These are phyloP conservation scores for Diaporthe amygdali DNA, from an alignment of 2,329 filamentous ascomycete genomes.

Conservation along the genomic window DNA sequence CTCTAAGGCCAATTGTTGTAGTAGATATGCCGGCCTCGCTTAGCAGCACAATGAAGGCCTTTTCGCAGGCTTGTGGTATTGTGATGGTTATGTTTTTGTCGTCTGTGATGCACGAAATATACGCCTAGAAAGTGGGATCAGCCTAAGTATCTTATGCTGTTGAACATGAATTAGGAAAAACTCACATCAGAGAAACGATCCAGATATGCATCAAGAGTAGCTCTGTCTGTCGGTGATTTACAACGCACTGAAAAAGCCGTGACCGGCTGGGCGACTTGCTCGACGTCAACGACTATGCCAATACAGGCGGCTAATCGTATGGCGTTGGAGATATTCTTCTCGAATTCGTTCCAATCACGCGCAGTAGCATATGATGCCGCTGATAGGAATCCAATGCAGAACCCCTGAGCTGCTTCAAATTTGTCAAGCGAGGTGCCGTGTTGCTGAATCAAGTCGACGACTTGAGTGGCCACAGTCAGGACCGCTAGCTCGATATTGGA, in stretches of 20 bases:
- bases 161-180: not conserved
- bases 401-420: constrained; percentile 20
- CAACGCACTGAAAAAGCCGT: constrained; percentile 16
- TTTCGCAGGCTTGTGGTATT: not conserved
- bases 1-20: constrained; percentile 14
- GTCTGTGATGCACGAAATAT: constrained; percentile 23
- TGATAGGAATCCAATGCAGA: constrained; percentile 25
- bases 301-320: constrained; percentile 22
- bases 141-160: no score
- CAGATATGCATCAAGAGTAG: constrained; percentile 3
- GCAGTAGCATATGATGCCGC: constrained; percentile 13
- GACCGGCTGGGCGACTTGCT: not conserved
- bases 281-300: constrained; percentile 17
- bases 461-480: not conserved
- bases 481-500: not conserved
- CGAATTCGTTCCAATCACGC: not conserved
- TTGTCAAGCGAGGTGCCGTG: not conserved
- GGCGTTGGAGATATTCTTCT: not conserved
- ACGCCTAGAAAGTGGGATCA: constrained; percentile 12
- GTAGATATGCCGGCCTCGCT: constrained; percentile 1
- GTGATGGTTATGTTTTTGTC: constrained; percentile 20
- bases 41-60: not conserved
- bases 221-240: constrained; percentile 9
- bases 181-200: constrained; percentile 15
- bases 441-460: constrained; percentile 14